phyloP scores from a whole-genome alignment of 495 filamentous ascomycete genomes.

The Penicillium ucsense region DNA sequence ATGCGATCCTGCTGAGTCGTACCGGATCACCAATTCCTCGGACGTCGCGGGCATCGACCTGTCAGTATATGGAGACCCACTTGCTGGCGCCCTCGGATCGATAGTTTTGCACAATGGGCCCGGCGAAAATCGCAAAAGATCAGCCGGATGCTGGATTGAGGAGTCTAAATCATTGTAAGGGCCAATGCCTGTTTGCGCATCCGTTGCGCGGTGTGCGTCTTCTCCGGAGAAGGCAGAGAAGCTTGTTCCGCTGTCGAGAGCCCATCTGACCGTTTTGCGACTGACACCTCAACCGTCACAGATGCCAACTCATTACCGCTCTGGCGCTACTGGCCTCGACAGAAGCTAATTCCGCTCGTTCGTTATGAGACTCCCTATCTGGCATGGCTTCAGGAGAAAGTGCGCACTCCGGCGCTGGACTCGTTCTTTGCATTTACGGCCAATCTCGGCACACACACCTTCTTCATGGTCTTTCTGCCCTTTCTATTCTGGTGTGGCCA shows the following conservation, averaged over 20 bases:
- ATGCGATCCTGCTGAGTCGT: slow-evolving; percentile 13
- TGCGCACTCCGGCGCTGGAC: slow-evolving; percentile 74
- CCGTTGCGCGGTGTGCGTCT: not conserved
- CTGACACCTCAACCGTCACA: slow-evolving; percentile 19
- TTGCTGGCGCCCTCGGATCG: slow-evolving; percentile 12
- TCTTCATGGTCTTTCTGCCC: slow-evolving; percentile 91
- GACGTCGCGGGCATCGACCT: slow-evolving; percentile 14
- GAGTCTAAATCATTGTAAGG: slow-evolving; percentile 65
- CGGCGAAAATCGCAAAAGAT: slow-evolving; percentile 18
- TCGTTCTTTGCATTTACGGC: slow-evolving; percentile 94
- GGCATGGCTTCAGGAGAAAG: slow-evolving; percentile 67
- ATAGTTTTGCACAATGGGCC: slow-evolving; percentile 25
- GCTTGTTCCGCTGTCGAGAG: not conserved
- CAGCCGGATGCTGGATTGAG: slow-evolving; percentile 62
- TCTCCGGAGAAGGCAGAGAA: not conserved
- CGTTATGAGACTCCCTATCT: slow-evolving; percentile 95
- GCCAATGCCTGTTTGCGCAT: slow-evolving; percentile 8
- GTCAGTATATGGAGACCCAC: slow-evolving; percentile 17
- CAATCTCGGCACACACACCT: slow-evolving; percentile 95
- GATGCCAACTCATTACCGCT: slow-evolving; percentile 72
- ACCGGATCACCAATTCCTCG: slow-evolving; percentile 1
- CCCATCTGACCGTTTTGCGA: too few species aligned
- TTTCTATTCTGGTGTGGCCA: slow-evolving; percentile 95
- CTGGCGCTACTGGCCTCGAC: slow-evolving; percentile 84
- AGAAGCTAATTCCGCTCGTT: slow-evolving; percentile 73